These are phyloP conservation scores for Cryptococcus hybrid DNA, from an alignment of 1,284 basidiomycete species.

Conservation along the genomic window DNA sequence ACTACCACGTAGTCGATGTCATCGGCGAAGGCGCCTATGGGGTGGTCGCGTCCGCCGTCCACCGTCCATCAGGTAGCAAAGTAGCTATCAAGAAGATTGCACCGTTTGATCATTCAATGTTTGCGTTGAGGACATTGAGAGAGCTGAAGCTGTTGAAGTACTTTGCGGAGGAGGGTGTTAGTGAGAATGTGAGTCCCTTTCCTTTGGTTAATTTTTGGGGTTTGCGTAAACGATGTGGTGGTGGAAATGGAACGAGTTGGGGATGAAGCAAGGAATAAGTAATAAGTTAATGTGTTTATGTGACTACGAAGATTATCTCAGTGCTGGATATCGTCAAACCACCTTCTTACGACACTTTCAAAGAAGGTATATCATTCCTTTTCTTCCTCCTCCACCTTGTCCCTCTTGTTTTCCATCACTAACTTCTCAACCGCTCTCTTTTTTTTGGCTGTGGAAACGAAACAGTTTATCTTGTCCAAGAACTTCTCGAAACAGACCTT, in stretches of 20 bases:
- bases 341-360: constrained; percentile 81
- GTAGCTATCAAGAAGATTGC: constrained; percentile 91
- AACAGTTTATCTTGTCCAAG: constrained; percentile 64
- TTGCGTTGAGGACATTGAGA: constrained; percentile 77
- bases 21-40: constrained; percentile 82
- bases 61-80: constrained; percentile 72
- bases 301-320: constrained; percentile 71
- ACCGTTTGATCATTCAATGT: constrained; percentile 91
- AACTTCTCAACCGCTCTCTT: no score
- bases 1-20: constrained; percentile 87
- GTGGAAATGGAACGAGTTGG: background rate
- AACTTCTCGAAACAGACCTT: constrained; percentile 74
- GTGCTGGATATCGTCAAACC: constrained; percentile 95
- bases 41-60: constrained; percentile 77
- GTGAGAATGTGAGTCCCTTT: constrained; percentile 73
- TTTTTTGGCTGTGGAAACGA: background rate
- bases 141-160: constrained; percentile 89
- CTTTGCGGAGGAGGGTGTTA: constrained; percentile 83
- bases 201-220: no score
- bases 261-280: background rate
- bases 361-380: constrained; percentile 59
- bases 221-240: background rate
- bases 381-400: no score
- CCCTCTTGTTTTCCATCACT: constrained; percentile 4
- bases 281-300: background rate